phyloP scores from a whole-genome alignment of 139 green algal genomes.

The Chlorella sp. region DNA sequence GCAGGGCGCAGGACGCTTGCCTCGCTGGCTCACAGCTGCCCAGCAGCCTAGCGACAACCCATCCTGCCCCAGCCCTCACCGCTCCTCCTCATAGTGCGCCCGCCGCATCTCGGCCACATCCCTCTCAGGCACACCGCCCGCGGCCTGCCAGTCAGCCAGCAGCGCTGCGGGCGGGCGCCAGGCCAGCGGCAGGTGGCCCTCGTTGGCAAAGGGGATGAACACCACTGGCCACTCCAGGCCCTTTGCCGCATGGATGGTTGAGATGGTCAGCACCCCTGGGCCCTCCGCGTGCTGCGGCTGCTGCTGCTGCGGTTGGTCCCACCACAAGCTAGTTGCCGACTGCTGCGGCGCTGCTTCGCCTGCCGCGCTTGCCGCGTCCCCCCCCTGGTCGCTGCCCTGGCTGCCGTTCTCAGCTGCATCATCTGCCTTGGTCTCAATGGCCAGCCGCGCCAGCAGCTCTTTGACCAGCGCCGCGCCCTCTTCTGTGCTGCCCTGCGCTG shows the following conservation, averaged over 20 bases:
- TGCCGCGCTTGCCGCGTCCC: too few relatives aligned
- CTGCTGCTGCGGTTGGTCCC: neutral
- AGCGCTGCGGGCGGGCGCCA: neutral
- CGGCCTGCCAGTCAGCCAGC: neutral
- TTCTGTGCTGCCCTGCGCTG: neutral
- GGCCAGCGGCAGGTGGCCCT: conserved; percentile 1
- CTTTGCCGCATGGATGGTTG: conserved; percentile 29
- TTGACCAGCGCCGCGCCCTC: neutral
- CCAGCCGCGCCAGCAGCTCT: conserved; percentile 8
- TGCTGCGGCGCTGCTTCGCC: too few relatives aligned
- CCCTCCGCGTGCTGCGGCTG: neutral
- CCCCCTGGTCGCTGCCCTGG: neutral
- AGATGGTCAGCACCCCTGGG: neutral
- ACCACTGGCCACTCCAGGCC: conserved; percentile 16
- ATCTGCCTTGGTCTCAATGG: neutral
- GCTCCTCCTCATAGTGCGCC: conserved; percentile 23
- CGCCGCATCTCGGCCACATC: neutral
- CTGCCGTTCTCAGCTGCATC: neutral
- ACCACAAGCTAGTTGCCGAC: too few relatives aligned
- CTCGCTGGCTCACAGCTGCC: too few relatives aligned
- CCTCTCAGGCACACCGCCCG: too few relatives aligned
- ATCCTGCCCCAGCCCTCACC: neutral
- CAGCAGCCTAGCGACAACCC: too few relatives aligned
- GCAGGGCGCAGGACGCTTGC: too few relatives aligned
- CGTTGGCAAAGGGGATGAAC: neutral